Conservation (phyloP, 306 rosid species). For the Herpetospermum pedunculosum region DNA sequence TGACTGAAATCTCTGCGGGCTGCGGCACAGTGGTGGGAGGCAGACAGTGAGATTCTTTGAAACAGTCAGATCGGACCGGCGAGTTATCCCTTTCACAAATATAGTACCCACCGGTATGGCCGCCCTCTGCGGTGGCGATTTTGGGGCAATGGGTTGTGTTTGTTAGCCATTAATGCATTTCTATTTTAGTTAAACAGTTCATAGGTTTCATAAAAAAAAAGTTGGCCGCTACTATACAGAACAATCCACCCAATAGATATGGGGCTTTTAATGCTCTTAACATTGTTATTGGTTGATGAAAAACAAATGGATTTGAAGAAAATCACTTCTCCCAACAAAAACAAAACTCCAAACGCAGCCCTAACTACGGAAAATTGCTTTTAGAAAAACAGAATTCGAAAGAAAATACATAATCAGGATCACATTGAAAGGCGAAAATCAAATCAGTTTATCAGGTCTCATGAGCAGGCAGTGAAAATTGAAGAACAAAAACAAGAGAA, state of each 20-base stretch:
- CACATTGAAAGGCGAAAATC: not conserved
- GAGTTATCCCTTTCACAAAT: not conserved
- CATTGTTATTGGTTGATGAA: not conserved
- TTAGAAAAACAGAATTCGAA: not conserved
- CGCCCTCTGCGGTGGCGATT: not conserved
- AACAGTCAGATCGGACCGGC: not conserved
- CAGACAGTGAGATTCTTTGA: constrained; percentile 2
- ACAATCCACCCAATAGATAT: not conserved
- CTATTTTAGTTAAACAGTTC: not conserved
- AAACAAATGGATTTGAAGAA: not conserved
- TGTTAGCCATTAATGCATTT: not conserved
- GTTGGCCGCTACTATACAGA: not conserved
- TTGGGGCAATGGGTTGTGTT: not conserved
- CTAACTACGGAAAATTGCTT: not conserved
- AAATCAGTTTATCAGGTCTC: not conserved
- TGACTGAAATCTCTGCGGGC: not conserved
- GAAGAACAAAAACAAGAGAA: not conserved
- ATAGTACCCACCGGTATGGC: not conserved
- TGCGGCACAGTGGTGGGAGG: not conserved
- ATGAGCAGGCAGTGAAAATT: not conserved
- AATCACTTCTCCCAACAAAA: not conserved
- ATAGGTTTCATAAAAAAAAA: not conserved
- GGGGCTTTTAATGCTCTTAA: not conserved
- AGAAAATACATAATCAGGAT: not conserved
- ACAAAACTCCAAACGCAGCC: no score